Percentiles rank a stretch among this genome's conserved stretches.
phyloP scores from a whole-genome alignment of 768 basidiomycete species.

The Pleurotus sapidus region DNA sequence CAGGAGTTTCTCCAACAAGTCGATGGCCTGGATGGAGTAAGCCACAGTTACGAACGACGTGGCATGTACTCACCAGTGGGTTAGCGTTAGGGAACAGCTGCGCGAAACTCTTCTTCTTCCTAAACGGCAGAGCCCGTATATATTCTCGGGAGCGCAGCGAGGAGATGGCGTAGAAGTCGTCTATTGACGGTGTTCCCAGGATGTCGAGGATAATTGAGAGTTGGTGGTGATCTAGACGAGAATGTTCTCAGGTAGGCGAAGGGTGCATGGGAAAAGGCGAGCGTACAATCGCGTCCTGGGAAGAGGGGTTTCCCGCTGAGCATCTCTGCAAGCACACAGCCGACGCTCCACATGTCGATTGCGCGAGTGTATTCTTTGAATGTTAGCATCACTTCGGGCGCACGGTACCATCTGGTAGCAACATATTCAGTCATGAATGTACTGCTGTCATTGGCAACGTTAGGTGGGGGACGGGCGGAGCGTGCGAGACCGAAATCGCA shows the following conservation, averaged over 20 bases:
- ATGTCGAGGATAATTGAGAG: conserved; percentile 90
- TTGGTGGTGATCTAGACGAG: conserved; percentile 79
- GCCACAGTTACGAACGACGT: not conserved
- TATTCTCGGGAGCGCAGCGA: conserved; percentile 79
- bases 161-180: conserved; percentile 93
- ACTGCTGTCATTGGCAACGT: conserved; percentile 70
- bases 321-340: conserved; percentile 91
- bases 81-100: conserved; percentile 76
- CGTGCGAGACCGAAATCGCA: conserved; percentile 90
- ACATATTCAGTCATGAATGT: conserved; percentile 94
- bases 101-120: conserved; percentile 71
- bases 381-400: conserved; percentile 97
- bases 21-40: conserved; percentile 49
- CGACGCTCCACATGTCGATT: conserved; percentile 86
- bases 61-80: conserved; percentile 38
- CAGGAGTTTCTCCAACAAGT: conserved; percentile 76
- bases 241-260: not conserved
- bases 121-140: conserved; percentile 84
- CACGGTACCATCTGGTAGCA: conserved; percentile 96
- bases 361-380: conserved; percentile 94
- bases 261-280: conserved; percentile 9
- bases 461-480: conserved; percentile 70
- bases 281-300: conserved; percentile 89
- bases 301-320: conserved; percentile 89
- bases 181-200: conserved; percentile 87